Percentiles rank a stretch among this genome's conserved stretches.
phyloP scores from a whole-genome alignment of 345 rosid species.

The Melaleuca quinquenervia region DNA sequence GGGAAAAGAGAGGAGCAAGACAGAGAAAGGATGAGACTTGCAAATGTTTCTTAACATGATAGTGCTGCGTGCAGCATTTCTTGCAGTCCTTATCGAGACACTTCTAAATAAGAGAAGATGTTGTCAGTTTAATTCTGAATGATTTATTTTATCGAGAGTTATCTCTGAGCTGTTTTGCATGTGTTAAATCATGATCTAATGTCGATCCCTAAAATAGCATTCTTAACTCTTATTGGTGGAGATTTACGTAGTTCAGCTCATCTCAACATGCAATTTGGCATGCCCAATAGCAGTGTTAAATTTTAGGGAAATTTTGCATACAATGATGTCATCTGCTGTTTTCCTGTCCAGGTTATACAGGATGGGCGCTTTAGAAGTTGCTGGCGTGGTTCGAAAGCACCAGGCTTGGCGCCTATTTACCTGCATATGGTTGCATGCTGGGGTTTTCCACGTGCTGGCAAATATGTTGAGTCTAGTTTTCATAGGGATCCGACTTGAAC shows the following conservation, averaged over 20 bases:
- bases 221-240: neutral
- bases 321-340: neutral
- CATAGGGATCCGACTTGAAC: conserved; percentile 91
- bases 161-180: neutral
- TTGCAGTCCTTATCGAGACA: neutral
- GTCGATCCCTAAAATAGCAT: neutral
- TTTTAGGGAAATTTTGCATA: neutral
- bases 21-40: neutral
- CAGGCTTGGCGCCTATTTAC: conserved; percentile 79
- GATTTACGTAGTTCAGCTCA: neutral
- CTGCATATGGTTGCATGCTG: conserved; percentile 97
- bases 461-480: conserved; percentile 88
- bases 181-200: neutral
- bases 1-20: neutral
- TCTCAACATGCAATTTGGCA: neutral
- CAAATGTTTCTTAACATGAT: neutral
- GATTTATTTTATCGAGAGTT: neutral
- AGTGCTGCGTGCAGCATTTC: neutral
- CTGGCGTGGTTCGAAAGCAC: conserved; percentile 35
- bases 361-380: conserved; percentile 67
- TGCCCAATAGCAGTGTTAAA: neutral
- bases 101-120: neutral
- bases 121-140: neutral
- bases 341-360: conserved; percentile 49
- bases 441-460: conserved; percentile 81